These are phyloP conservation scores for Russula sp. DNA, from an alignment of 768 basidiomycete genomes.

Conservation along the genomic window DNA sequence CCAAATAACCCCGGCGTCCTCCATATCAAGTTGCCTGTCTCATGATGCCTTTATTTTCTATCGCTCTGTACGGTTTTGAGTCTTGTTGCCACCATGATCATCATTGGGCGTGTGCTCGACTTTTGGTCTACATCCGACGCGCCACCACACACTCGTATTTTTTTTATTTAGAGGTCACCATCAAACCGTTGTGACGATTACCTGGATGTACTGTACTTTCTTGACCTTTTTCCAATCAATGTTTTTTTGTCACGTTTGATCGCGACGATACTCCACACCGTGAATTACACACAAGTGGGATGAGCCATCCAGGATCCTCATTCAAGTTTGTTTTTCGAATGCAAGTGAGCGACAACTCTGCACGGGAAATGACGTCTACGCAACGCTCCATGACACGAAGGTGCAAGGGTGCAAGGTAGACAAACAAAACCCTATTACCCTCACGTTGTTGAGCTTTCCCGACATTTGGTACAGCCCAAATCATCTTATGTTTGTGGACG, in stretches of 20 bases:
- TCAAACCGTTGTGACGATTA: background rate
- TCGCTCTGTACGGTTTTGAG: background rate
- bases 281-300: too few species aligned
- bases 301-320: too few species aligned
- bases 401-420: too few species aligned
- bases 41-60: background rate
- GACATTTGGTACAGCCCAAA: too few species aligned
- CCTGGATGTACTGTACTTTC: slow-evolving; percentile 1
- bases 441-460: too few species aligned
- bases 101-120: background rate
- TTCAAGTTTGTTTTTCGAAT: too few species aligned
- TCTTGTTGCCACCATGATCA: background rate
- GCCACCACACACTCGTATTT: background rate
- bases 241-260: background rate
- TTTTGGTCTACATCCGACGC: background rate
- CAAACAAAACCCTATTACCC: too few species aligned
- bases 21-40: slow-evolving; percentile 23
- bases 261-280: background rate
- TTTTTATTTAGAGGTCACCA: background rate
- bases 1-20: slow-evolving; percentile 28
- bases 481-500: too few species aligned
- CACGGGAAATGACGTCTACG: too few species aligned
- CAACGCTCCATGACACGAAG: too few species aligned
- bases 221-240: background rate
- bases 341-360: too few species aligned